Evolutionary conservation across 2,329 filamentous ascomycete species (phyloP).

Genomic region (Tolypocladium amazonense): DNA sequence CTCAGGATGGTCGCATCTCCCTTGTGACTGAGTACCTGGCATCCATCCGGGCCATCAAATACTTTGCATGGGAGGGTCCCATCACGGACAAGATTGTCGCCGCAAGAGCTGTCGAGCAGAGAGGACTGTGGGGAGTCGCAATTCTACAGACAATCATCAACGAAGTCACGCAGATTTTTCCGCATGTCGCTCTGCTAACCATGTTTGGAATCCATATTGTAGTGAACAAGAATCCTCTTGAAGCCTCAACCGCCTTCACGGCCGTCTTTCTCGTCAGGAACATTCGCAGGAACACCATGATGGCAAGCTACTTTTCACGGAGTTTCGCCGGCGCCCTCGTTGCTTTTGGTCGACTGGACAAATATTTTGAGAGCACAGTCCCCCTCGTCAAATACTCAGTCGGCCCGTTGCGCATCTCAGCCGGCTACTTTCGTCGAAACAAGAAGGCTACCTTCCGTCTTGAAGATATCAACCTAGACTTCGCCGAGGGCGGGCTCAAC

Average conservation of each 20-base stretch:
- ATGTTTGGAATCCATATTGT: slow-evolving; percentile 44
- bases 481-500: slow-evolving; percentile 42
- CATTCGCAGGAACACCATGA: slow-evolving; percentile 40
- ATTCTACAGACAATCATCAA: slow-evolving; percentile 35
- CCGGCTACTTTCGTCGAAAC: slow-evolving; percentile 37
- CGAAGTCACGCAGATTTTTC: slow-evolving; percentile 40
- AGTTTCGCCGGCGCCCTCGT: slow-evolving; percentile 24
- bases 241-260: slow-evolving; percentile 48
- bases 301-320: slow-evolving; percentile 32
- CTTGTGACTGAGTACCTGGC: slow-evolving; percentile 46
- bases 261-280: slow-evolving; percentile 42
- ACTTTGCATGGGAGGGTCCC: slow-evolving; percentile 48
- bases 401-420: slow-evolving; percentile 35
- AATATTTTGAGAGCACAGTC: slow-evolving; percentile 40
- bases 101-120: slow-evolving; percentile 40
- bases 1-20: slow-evolving; percentile 46
- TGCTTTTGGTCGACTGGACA: slow-evolving; percentile 41
- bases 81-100: slow-evolving; percentile 39
- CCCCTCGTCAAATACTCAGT: slow-evolving; percentile 36
- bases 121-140: slow-evolving; percentile 41
- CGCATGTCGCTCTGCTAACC: slow-evolving; percentile 38
- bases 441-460: slow-evolving; percentile 39
- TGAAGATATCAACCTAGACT: slow-evolving; percentile 36
- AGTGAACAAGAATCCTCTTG: slow-evolving; percentile 34
- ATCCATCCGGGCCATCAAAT: slow-evolving; percentile 49